phyloP scores from a whole-genome alignment of 106 monocot genomes.

The Allium cepa region DNA sequence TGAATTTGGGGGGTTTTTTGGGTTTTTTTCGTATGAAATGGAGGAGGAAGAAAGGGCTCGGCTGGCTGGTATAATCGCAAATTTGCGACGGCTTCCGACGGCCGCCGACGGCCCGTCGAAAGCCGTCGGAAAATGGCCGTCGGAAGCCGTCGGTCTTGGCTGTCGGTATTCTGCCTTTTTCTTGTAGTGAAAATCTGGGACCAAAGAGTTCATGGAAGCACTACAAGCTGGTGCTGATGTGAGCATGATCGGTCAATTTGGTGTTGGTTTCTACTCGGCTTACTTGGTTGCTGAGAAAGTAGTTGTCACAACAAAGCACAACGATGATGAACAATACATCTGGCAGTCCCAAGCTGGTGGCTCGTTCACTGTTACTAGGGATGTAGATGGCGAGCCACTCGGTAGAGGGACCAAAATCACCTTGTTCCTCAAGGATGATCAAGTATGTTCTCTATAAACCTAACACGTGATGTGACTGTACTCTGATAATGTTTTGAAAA shows the following conservation, averaged over 20 bases:
- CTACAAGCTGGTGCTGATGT: conserved; percentile 25
- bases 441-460: background rate
- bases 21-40: too few relatives aligned
- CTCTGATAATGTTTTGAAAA: background rate
- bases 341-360: conserved; percentile 29
- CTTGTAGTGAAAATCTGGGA: too few relatives aligned
- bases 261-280: conserved; percentile 23
- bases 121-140: too few relatives aligned
- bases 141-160: too few relatives aligned
- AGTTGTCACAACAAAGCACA: conserved; percentile 23
- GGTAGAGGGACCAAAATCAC: conserved; percentile 24
- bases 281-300: conserved; percentile 25
- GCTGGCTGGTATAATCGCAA: too few relatives aligned
- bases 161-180: too few relatives aligned
- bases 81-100: too few relatives aligned
- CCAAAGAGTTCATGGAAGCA: conserved; percentile 29
- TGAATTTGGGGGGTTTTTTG: too few relatives aligned
- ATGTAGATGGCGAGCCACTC: conserved; percentile 15
- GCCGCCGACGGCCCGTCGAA: too few relatives aligned
- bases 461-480: background rate
- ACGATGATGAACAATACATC: conserved; percentile 25
- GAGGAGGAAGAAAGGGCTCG: too few relatives aligned
- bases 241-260: conserved; percentile 29
- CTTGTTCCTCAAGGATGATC: conserved; percentile 21
- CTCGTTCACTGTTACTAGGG: conserved; percentile 21